These are phyloP conservation scores for Pistacia vera DNA, from an alignment of 345 rosid genomes.

Conservation along the genomic window DNA sequence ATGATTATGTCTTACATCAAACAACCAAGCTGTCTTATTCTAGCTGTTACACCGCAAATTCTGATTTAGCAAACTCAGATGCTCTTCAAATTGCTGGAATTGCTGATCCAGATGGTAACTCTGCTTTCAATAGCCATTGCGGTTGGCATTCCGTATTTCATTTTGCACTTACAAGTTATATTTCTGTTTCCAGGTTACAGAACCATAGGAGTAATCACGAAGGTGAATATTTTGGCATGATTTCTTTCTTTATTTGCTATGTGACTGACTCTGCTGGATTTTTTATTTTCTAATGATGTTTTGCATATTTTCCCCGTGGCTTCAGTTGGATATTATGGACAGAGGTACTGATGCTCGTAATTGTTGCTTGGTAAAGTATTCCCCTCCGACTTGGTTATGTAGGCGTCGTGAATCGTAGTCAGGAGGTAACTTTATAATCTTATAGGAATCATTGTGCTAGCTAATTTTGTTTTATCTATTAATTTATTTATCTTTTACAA, in stretches of 20 bases:
- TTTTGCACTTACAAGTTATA: constrained; percentile 13
- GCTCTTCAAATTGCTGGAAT: constrained; percentile 93
- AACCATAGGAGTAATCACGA: constrained; percentile 91
- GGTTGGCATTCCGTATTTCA: neutral
- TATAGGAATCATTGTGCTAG: neutral
- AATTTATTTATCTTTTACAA: neutral
- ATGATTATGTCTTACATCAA: constrained; percentile 97
- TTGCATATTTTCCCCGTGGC: constrained; percentile 22
- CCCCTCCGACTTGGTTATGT: constrained; percentile 95
- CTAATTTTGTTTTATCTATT: neutral
- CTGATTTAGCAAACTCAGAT: constrained; percentile 96
- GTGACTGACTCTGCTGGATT: neutral
- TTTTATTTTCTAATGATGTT: constrained; percentile 26
- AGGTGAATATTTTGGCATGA: constrained; percentile 47
- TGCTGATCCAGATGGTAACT: constrained; percentile 91
- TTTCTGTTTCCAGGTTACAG: constrained; percentile 57
- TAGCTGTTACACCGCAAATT: constrained; percentile 94
- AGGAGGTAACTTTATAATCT: constrained; percentile 61
- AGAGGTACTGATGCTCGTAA: constrained; percentile 98
- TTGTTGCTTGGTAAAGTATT: constrained; percentile 86
- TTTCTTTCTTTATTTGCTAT: constrained; percentile 11
- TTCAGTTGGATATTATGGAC: constrained; percentile 97
- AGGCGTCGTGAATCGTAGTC: constrained; percentile 94
- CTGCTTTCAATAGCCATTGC: constrained; percentile 5
- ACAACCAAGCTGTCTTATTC: constrained; percentile 76